Evolutionary conservation across 2,329 filamentous ascomycete genomes (phyloP).

Genomic region (Diaporthe nobilis): DNA sequence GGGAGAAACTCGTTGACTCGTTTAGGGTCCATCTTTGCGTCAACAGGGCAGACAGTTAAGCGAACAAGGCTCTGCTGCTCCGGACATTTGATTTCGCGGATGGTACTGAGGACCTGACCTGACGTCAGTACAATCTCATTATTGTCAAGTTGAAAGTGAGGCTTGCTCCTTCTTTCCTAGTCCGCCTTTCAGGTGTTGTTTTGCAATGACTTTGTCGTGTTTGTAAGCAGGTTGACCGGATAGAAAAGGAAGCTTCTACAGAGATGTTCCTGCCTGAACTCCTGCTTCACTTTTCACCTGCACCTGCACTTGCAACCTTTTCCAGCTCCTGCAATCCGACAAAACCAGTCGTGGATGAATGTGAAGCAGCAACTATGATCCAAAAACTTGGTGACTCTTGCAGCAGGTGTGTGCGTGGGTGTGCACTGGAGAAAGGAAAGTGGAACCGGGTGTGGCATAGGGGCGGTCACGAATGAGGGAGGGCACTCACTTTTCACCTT

Average conservation of each 20-base stretch:
- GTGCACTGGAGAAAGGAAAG: conserved; percentile 13
- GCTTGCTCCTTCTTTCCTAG: not conserved
- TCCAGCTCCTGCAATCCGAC: not conserved
- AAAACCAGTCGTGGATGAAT: not conserved
- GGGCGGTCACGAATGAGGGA: conserved; percentile 21
- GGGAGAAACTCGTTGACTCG: conserved; percentile 39
- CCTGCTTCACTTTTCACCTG: not conserved
- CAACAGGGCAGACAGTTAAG: conserved; percentile 5
- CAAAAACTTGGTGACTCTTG: not conserved
- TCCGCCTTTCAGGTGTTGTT: not conserved
- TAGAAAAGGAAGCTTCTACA: not conserved
- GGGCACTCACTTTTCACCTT: conserved; percentile 17
- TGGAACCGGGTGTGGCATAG: not conserved
- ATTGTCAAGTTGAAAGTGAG: not conserved
- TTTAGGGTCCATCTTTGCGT: conserved; percentile 29
- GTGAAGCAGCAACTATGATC: not conserved
- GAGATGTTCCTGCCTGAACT: not conserved
- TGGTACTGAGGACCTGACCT: not conserved
- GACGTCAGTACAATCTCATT: conserved; percentile 4
- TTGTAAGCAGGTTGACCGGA: conserved; percentile 7
- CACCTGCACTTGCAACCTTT: not conserved
- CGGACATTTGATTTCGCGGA: conserved; percentile 3
- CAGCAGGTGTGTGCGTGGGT: not conserved
- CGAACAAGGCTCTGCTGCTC: no score
- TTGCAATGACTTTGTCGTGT: not conserved